Conservation (phyloP, 2,329 filamentous ascomycete genomes). For the Aspergillus hortae region DNA sequence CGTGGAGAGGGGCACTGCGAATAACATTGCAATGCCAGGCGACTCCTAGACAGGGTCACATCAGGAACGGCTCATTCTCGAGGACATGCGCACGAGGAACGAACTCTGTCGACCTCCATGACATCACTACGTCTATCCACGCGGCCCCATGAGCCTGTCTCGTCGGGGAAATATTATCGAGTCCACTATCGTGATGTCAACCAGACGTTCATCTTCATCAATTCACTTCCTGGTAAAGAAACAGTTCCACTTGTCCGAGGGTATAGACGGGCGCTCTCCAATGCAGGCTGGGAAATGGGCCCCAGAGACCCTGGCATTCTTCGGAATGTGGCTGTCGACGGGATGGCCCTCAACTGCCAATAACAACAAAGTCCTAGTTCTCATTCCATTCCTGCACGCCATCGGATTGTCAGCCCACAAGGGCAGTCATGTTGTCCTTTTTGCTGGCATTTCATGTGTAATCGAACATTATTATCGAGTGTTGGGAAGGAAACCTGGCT, state of each 20-base stretch:
- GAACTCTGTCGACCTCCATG: neutral
- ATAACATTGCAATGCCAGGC: neutral
- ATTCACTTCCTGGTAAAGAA: neutral
- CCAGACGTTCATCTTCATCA: neutral
- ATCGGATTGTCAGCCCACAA: too few species aligned
- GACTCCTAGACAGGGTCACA: neutral
- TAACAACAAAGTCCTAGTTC: too few species aligned
- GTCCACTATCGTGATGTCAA: neutral
- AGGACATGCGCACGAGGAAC: neutral
- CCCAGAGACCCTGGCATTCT: too few species aligned
- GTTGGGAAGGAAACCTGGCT: too few species aligned
- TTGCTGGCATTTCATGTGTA: too few species aligned
- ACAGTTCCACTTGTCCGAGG: neutral
- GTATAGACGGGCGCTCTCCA: neutral
- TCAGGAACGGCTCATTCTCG: neutral
- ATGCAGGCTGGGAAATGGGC: too few species aligned
- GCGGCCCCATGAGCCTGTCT: neutral
- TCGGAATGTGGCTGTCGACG: too few species aligned
- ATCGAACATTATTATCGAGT: too few species aligned
- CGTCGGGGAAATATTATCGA: neutral
- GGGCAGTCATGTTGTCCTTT: too few species aligned
- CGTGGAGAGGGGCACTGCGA: neutral
- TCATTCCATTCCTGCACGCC: too few species aligned
- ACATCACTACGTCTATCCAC: neutral
- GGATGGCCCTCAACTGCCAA: too few species aligned